Evolutionary conservation across 78 protist genomes (phyloP).

Genomic region (Dictyostelium purpureum): DNA sequence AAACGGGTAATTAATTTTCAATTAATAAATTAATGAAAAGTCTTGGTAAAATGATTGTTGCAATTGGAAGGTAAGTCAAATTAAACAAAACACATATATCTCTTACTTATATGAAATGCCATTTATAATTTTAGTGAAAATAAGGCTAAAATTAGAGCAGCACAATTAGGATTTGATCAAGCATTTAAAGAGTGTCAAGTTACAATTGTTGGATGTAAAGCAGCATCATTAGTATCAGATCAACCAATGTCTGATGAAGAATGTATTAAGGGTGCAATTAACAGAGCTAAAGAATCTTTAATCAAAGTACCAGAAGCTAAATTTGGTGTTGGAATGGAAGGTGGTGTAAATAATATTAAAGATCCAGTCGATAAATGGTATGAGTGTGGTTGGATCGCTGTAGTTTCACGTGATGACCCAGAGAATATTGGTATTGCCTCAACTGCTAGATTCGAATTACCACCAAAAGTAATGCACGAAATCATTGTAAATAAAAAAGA

Average conservation of each 20-base stretch:
- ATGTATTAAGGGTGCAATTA: constrained; percentile 21
- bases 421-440: not conserved
- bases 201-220: not conserved
- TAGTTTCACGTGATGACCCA: not conserved
- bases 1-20: not conserved
- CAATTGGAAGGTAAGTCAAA: not conserved
- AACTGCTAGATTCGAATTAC: constrained; percentile 47
- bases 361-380: constrained; percentile 21
- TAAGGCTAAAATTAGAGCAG: constrained; percentile 35
- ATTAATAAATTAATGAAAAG: not conserved
- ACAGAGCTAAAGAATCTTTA: constrained; percentile 34
- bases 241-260: constrained; percentile 61
- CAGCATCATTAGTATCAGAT: not conserved
- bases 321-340: constrained; percentile 44
- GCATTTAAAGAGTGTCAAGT: not conserved
- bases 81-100: no score
- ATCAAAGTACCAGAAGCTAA: not conserved
- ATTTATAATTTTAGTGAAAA: constrained; percentile 19
- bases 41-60: not conserved
- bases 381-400: constrained; percentile 44
- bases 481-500: constrained; percentile 18
- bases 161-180: not conserved
- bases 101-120: no score
- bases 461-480: constrained; percentile 22
- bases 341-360: constrained; percentile 26